Evolutionary conservation across 139 green algal species (phyloP), one percentile per base, ranked within the genome.

Genomic region (Coelastrella sp.): DNA sequence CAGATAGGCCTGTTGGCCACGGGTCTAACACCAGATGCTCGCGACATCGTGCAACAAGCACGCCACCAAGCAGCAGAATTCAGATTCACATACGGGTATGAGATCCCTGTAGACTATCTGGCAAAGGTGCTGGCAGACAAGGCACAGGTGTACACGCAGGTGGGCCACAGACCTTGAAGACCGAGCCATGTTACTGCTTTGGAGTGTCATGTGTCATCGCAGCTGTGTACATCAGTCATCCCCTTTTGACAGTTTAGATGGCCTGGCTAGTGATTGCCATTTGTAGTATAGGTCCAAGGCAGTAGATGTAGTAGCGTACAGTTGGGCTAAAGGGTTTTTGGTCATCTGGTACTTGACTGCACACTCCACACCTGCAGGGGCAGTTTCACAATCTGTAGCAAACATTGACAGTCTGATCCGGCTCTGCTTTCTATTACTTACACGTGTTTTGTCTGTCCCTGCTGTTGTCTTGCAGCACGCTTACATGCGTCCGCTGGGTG

Each of bases 81-180:
- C 93, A 92, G 96, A 3, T 97, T 96, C 94, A 99, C 98, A 82
- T 99, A 96, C 80, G 98, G 98, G 0, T 99, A 99, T 85, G 98
- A 99, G 85, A 96, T 99, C 57, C 97, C 98, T 0, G 97, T 99
- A 32, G 97, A 99, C 90, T 97, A 95, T 90, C 95, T 99, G 75
- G 97, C 98, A 3, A 96, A 96, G 76, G 91, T 96, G 80, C 93
- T 99, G 89, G 98, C 98, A 4, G 98, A 99, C 92, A 95, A 98
- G 90, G 96, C 97, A 47, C 98, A 99, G 91, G 98, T 99, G 22
- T 99, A 99, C 95, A 99, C 98, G 20, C 97, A 99, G 96, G 95
- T 97, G 60, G 8, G 89, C 74, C 32, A 47, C 32, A 47, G 32
- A 47, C 32, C 32, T 47, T 47, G 32, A 47, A 47, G 32, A 47